A percentile compares a stretch with the other conserved stretches of the same genome.
Conservation (phyloP, 495 filamentous ascomycete species). For the Penicillium fimorum region DNA sequence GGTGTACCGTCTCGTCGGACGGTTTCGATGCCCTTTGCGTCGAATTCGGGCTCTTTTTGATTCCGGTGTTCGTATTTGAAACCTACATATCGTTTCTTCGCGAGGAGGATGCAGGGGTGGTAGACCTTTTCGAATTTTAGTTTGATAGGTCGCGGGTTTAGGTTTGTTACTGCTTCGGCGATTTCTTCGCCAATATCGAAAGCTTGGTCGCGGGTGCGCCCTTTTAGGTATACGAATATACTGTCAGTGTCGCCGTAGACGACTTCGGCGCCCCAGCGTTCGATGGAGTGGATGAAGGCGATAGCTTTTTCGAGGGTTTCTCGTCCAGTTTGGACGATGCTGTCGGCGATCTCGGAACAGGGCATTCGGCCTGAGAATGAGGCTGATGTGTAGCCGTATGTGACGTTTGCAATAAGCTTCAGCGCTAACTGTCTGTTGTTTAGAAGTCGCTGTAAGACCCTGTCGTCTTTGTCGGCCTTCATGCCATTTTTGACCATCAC, state of each 20-base stretch:
- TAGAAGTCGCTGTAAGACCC: conserved; percentile 76
- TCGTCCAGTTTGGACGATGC: conserved; percentile 92
- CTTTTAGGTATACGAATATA: conserved; percentile 88
- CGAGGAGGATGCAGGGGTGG: conserved; percentile 85
- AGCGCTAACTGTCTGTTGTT: conserved; percentile 93
- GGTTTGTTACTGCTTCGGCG: conserved; percentile 79
- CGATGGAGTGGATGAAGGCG: conserved; percentile 82
- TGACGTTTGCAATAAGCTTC: conserved; percentile 97
- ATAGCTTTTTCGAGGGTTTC: conserved; percentile 95
- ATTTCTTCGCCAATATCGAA: conserved; percentile 94
- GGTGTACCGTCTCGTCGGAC: conserved; percentile 92
- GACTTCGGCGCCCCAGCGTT: conserved; percentile 88
- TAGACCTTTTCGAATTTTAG: conserved; percentile 99
- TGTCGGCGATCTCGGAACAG: conserved; percentile 96
- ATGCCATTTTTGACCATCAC: conserved; percentile 98
- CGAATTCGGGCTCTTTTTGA: conserved; percentile 85
- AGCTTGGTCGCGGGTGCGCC: conserved; percentile 80
- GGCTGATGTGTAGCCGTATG: conserved; percentile 95
- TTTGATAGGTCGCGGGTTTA: conserved; percentile 90
- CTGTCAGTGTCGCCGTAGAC: conserved; percentile 98
- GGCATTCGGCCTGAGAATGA: conserved; percentile 97
- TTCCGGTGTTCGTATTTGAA: conserved; percentile 87
- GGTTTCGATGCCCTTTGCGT: conserved; percentile 97
- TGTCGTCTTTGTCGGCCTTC: conserved; percentile 92
- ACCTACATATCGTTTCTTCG: conserved; percentile 97